phyloP scores from a whole-genome alignment of 1,139 yeast genomes.

The Kazachstania sp. region DNA sequence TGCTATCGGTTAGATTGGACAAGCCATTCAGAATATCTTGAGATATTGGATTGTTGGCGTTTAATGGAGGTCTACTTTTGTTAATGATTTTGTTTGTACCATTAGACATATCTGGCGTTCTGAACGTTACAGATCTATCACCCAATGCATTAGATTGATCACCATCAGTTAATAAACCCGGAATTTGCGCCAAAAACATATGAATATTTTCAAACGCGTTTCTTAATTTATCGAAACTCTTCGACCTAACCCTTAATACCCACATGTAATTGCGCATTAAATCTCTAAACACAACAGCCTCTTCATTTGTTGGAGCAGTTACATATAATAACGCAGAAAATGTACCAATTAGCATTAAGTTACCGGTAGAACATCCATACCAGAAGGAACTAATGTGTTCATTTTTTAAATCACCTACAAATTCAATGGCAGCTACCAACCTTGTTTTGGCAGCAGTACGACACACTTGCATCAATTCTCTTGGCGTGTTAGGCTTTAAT shows the following conservation, averaged over 20 bases:
- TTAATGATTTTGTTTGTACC: neutral
- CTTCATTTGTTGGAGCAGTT: constrained; percentile 52
- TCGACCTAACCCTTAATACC: constrained; percentile 62
- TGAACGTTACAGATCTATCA: neutral
- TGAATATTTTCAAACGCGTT: constrained; percentile 63
- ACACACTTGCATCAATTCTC: constrained; percentile 60
- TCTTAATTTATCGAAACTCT: constrained; percentile 66
- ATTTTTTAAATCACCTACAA: constrained; percentile 63
- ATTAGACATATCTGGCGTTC: constrained; percentile 1
- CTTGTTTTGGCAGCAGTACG: constrained; percentile 79
- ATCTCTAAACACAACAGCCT: constrained; percentile 53
- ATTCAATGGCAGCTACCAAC: constrained; percentile 70
- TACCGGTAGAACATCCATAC: constrained; percentile 74
- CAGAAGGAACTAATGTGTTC: constrained; percentile 83
- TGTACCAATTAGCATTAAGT: constrained; percentile 73
- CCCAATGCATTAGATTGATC: constrained; percentile 18
- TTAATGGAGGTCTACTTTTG: neutral
- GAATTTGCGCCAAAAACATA: constrained; percentile 53
- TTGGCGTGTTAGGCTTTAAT: constrained; percentile 45
- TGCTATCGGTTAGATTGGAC: neutral
- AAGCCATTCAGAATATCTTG: constrained; percentile 1
- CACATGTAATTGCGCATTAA: constrained; percentile 68
- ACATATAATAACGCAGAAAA: constrained; percentile 73
- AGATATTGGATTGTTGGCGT: neutral
- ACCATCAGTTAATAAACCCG: constrained; percentile 52